Evolutionary conservation across 805 yeast genomes (phyloP), one percentile per base, ranked within the genome.

Genomic region (Suhomyces faveliae): DNA sequence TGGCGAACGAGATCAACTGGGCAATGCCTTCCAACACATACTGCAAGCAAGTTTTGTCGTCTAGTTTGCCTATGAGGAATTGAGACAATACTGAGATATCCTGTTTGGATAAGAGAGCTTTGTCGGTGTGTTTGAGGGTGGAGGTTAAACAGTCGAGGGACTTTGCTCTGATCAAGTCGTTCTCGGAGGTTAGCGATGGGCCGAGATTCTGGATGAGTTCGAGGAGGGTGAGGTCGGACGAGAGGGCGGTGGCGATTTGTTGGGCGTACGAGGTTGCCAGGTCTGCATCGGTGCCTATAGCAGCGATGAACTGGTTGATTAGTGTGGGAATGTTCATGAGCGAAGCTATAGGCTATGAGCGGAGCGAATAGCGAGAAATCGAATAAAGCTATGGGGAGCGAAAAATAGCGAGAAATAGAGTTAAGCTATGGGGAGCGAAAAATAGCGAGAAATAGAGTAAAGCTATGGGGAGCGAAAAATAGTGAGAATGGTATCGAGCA

Each of bases 61-160:
- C 86, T 19, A 89, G 63, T 54, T 92, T 85, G 13, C 83, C 81
- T 12, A 76, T 50, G 47, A 81, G 77, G 62, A 92, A 92, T 5
- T 77, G 75, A 13, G 77, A 47, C 45, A 81, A 63, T 10, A 79
- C 84, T 21, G 63, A 58, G 7, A 79, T 65, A 54, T 81, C 86
- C 40, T 76, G 77, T 17, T 67, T 60, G n/a, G 72, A 55, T 6
- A 73, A 52, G 5, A 46, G 25, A 1, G 59, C 53, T 3, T 42
- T 39, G 9, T 62, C 57, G 3, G 76, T 13, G 0, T 50, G 43
- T 0, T 43, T 47, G 38, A 80, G 61, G 1, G 74, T 66, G 5
- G 62, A 57, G 1, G 73, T 62, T 35, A 81, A 57, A 49, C 81
- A 72, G 9, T 64, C 57, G 9, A 79, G 54, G 0, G 80, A 64